phyloP scores from a whole-genome alignment of 495 filamentous ascomycete species.

The Aspergillus panamensis region DNA sequence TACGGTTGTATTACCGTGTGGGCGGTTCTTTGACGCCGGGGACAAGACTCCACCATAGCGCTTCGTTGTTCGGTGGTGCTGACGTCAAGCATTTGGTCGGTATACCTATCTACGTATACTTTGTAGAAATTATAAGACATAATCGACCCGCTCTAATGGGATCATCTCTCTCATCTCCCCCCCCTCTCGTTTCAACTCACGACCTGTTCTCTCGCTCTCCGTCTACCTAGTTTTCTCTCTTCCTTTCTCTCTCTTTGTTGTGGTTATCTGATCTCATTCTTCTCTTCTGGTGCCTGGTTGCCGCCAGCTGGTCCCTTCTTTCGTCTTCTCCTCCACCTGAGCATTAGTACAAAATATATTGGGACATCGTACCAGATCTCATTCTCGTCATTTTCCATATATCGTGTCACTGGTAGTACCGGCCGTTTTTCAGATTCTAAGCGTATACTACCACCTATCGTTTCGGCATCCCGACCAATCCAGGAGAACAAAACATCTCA shows the following conservation, averaged over 20 bases:
- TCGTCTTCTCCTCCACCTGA: not conserved
- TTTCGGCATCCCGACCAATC: conserved; percentile 10
- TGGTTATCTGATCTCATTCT: not conserved
- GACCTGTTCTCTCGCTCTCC: not conserved
- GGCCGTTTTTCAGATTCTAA: too few species aligned
- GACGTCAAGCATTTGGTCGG: conserved; percentile 22
- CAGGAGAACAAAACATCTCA: not conserved
- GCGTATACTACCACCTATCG: too few species aligned
- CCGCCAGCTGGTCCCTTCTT: not conserved
- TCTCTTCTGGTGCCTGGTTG: not conserved
- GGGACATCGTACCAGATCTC: not conserved
- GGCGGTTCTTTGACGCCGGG: conserved; percentile 15
- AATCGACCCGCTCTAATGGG: not conserved
- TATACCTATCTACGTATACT: too few species aligned
- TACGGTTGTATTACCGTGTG: not conserved
- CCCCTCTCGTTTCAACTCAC: not conserved
- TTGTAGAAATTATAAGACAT: not conserved
- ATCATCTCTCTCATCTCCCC: not conserved
- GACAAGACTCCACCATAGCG: conserved; percentile 14
- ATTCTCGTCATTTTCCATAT: too few species aligned
- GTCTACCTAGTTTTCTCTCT: not conserved
- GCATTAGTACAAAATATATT: not conserved
- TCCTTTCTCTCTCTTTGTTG: not conserved
- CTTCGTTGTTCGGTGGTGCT: conserved; percentile 15
- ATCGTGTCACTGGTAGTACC: too few species aligned